phyloP scores from a whole-genome alignment of 2,329 filamentous ascomycete genomes.

The Epichloe amarillans region DNA sequence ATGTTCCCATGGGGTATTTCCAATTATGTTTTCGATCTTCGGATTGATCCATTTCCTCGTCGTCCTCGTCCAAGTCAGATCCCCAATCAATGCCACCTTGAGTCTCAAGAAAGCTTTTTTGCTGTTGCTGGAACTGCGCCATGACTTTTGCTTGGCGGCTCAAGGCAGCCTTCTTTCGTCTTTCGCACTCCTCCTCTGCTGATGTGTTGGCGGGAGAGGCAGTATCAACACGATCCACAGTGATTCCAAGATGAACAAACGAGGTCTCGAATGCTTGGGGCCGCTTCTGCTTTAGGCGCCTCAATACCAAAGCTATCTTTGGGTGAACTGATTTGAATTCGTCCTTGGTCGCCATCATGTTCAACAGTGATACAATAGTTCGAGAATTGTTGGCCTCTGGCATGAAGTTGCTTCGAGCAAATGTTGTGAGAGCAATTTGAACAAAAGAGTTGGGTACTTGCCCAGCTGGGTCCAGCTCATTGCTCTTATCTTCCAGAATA shows the following conservation, averaged over 20 bases:
- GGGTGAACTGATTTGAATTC: slow-evolving; percentile 72
- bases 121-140: slow-evolving; percentile 96
- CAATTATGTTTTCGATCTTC: slow-evolving; percentile 55
- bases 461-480: slow-evolving; percentile 36
- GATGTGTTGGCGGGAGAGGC: slow-evolving; percentile 62
- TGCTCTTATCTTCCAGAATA: slow-evolving; percentile 63
- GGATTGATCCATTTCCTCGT: slow-evolving; percentile 42
- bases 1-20: slow-evolving; percentile 87
- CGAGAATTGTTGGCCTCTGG: slow-evolving; percentile 40
- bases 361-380: slow-evolving; percentile 51
- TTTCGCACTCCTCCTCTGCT: slow-evolving; percentile 60
- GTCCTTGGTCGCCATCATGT: slow-evolving; percentile 50
- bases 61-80: slow-evolving; percentile 59
- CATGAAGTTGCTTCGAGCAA: slow-evolving; percentile 49
- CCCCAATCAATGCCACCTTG: slow-evolving; percentile 85
- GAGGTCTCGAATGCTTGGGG: slow-evolving; percentile 59
- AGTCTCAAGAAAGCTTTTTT: slow-evolving; percentile 84
- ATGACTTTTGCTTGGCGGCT: slow-evolving; percentile 88
- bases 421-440: slow-evolving; percentile 51
- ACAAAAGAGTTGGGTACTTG: slow-evolving; percentile 54
- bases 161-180: slow-evolving; percentile 80
- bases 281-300: slow-evolving; percentile 71
- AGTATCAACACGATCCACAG: slow-evolving; percentile 68
- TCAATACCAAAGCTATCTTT: slow-evolving; percentile 73
- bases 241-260: slow-evolving; percentile 49